These are phyloP conservation scores for Angophora floribunda DNA, from an alignment of 345 rosid species.

Conservation along the genomic window DNA sequence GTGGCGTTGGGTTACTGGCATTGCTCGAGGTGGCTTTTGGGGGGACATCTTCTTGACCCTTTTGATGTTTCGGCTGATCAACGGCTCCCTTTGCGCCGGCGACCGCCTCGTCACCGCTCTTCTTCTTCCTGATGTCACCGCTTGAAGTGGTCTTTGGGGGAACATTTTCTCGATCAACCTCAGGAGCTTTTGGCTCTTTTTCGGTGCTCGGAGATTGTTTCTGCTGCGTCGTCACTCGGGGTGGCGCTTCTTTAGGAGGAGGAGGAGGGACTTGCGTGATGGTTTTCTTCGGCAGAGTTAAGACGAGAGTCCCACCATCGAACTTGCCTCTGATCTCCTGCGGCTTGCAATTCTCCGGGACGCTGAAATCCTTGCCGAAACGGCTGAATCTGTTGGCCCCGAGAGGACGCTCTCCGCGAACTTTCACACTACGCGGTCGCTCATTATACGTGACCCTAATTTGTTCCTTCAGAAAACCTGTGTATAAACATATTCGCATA, in stretches of 20 bases:
- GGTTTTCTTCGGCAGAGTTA: constrained; percentile 46
- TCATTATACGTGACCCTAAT: constrained; percentile 26
- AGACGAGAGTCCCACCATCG: constrained; percentile 20
- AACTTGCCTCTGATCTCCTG: constrained; percentile 34
- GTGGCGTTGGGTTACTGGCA: background rate
- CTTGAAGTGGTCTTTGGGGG: background rate
- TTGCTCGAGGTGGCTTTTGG: background rate
- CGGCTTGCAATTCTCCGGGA: constrained; percentile 45
- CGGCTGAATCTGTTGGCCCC: constrained; percentile 20
- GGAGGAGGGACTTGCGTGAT: background rate
- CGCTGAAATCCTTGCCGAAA: constrained; percentile 27
- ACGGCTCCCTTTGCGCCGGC: background rate
- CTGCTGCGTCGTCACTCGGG: background rate
- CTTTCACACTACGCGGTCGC: constrained; percentile 17
- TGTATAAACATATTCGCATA: background rate
- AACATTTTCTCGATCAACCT: background rate
- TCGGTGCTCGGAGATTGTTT: background rate
- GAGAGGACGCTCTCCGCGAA: constrained; percentile 33
- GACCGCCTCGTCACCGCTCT: background rate
- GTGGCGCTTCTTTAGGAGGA: background rate
- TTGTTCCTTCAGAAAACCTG: constrained; percentile 53
- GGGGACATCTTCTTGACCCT: background rate
- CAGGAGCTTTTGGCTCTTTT: background rate
- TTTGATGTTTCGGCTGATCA: background rate
- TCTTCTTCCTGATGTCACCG: no score